Evolutionary conservation across 208 protist genomes (phyloP).

Genomic region (Porcisia deanei): DNA sequence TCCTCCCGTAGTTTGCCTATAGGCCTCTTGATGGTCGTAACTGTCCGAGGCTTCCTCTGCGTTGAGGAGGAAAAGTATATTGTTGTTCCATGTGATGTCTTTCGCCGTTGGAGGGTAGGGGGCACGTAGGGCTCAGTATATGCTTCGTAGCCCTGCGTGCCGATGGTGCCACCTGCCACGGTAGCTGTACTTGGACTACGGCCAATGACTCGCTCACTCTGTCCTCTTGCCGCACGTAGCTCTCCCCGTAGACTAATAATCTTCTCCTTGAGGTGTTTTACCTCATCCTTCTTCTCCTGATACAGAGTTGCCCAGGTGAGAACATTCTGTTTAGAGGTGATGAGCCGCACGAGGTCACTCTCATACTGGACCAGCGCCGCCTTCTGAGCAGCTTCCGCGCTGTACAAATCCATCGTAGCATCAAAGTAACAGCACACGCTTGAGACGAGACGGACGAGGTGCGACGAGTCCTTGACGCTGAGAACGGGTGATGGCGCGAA

Average conservation of each 20-base stretch:
- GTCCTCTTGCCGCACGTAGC: slow-evolving; percentile 14
- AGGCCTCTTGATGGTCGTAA: background rate
- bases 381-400: slow-evolving; percentile 9
- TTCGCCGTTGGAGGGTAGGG: background rate
- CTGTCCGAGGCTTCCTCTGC: background rate
- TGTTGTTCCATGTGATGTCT: background rate
- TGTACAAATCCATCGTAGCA: slow-evolving; percentile 11
- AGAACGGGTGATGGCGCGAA: background rate
- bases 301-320: slow-evolving; percentile 43
- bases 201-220: background rate
- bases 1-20: slow-evolving; percentile 46
- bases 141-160: slow-evolving; percentile 43
- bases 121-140: slow-evolving; percentile 66
- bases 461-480: slow-evolving; percentile 12
- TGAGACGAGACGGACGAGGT: slow-evolving; percentile 12
- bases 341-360: slow-evolving; percentile 32
- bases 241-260: slow-evolving; percentile 32
- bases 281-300: slow-evolving; percentile 46
- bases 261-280: slow-evolving; percentile 42
- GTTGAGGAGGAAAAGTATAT: background rate
- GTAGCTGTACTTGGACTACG: background rate
- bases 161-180: slow-evolving; percentile 13
- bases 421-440: slow-evolving; percentile 8
- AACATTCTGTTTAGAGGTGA: slow-evolving; percentile 28
- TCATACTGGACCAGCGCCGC: slow-evolving; percentile 34